A percentile compares a stretch with the other conserved stretches of the same genome.
Evolutionary conservation across 768 basidiomycete species (phyloP).

Genomic region (Leucosporidium creatinivorum): DNA sequence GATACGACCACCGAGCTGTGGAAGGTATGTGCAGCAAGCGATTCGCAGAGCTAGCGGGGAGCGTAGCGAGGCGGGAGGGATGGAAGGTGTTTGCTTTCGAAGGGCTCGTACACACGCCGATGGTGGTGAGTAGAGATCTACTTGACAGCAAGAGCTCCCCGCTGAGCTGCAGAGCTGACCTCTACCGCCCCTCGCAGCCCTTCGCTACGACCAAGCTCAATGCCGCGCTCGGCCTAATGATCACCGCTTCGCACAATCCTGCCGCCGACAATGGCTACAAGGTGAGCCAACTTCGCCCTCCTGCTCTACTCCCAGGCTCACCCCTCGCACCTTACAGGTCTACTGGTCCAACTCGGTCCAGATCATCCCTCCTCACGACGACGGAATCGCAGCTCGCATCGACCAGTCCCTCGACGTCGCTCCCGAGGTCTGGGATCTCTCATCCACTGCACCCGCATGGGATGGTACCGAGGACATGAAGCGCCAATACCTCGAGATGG

Average conservation of each 20-base stretch:
- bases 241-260: slow-evolving; percentile 81
- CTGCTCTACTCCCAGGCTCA: neutral
- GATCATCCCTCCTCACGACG: slow-evolving; percentile 79
- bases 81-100: slow-evolving; percentile 63
- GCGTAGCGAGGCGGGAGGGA: slow-evolving; percentile 57
- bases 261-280: slow-evolving; percentile 78
- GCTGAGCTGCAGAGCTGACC: neutral
- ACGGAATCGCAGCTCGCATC: slow-evolving; percentile 65
- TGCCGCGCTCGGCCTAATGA: slow-evolving; percentile 81
- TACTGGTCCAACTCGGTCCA: slow-evolving; percentile 41
- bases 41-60: slow-evolving; percentile 70
- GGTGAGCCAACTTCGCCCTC: slow-evolving; percentile 40
- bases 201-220: slow-evolving; percentile 60
- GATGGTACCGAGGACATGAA: slow-evolving; percentile 58
- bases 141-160: neutral
- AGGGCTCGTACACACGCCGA: slow-evolving; percentile 63
- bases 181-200: slow-evolving; percentile 43
- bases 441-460: slow-evolving; percentile 38
- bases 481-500: slow-evolving; percentile 52
- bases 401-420: slow-evolving; percentile 54
- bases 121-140: slow-evolving; percentile 24
- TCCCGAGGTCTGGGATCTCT: slow-evolving; percentile 43
- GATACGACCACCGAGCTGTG: slow-evolving; percentile 69
- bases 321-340: neutral
- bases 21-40: slow-evolving; percentile 52